Evolutionary conservation across 768 basidiomycete genomes (phyloP).

Genomic region (Amanita inopinata): DNA sequence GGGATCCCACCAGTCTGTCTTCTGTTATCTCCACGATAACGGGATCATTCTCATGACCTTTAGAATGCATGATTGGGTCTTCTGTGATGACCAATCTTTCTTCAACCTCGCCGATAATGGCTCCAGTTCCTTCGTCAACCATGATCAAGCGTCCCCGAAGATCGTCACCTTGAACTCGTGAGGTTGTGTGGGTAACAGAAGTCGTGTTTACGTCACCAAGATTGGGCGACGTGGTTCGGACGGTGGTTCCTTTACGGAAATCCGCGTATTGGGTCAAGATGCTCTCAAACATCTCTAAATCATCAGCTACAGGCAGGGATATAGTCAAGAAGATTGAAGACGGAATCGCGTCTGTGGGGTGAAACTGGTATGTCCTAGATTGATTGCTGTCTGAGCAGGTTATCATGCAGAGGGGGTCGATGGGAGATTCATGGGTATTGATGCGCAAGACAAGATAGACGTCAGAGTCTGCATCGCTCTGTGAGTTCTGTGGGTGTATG

Average conservation of each 20-base stretch:
- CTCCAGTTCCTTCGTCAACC: constrained; percentile 63
- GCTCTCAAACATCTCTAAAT: constrained; percentile 56
- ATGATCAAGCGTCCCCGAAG: constrained; percentile 55
- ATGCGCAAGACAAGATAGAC: constrained; percentile 60
- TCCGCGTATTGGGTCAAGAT: constrained; percentile 59
- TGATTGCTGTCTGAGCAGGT: constrained; percentile 26
- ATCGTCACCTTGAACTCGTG: constrained; percentile 20
- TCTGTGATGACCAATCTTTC: constrained; percentile 45
- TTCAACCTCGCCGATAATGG: constrained; percentile 63
- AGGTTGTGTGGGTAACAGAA: constrained; percentile 10
- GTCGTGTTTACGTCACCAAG: not conserved
- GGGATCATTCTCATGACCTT: constrained; percentile 46
- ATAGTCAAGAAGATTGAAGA: too few species aligned
- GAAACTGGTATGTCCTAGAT: constrained; percentile 35
- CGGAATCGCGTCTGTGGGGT: constrained; percentile 27
- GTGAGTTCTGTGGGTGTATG: constrained; percentile 25
- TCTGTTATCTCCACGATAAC: constrained; percentile 68
- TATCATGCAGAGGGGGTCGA: constrained; percentile 48
- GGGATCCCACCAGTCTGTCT: constrained; percentile 27
- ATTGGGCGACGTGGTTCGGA: constrained; percentile 6
- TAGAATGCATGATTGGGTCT: constrained; percentile 41
- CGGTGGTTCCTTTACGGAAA: constrained; percentile 20
- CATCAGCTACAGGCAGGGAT: constrained; percentile 33
- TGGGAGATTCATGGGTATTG: constrained; percentile 42
- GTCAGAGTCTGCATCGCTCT: constrained; percentile 32